A percentile compares a stretch with the other conserved stretches of the same genome.
These are phyloP conservation scores for Fusarium nematophilum DNA, from an alignment of 2,329 filamentous ascomycete species.

Conservation along the genomic window DNA sequence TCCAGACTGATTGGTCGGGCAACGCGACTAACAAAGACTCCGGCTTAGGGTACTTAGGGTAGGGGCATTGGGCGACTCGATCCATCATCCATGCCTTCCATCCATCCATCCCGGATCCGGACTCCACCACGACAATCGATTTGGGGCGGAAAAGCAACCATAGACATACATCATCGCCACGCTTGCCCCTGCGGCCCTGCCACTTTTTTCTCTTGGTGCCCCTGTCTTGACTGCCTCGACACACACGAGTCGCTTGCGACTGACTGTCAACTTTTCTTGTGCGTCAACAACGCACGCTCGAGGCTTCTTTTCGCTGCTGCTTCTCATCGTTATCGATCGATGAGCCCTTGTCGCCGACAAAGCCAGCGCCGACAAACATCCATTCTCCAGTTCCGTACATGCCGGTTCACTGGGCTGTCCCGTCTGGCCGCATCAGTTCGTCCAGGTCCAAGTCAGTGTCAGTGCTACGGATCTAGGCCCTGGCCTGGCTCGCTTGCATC, in stretches of 20 bases:
- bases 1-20: constrained; percentile 40
- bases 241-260: constrained; percentile 15
- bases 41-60: constrained; percentile 36
- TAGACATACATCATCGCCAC: constrained; percentile 50
- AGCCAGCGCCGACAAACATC: not conserved
- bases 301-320: constrained; percentile 1
- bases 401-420: not conserved
- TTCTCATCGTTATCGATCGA: constrained; percentile 11
- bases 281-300: constrained; percentile 33
- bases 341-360: not conserved
- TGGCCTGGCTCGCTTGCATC: constrained; percentile 46
- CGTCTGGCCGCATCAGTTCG: constrained; percentile 3
- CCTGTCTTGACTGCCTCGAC: constrained; percentile 42
- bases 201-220: constrained; percentile 40
- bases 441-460: constrained; percentile 25
- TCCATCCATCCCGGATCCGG: constrained; percentile 50
- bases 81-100: constrained; percentile 33
- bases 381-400: constrained; percentile 6
- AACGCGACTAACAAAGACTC: constrained; percentile 43
- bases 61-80: constrained; percentile 39
- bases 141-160: constrained; percentile 48
- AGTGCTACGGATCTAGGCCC: constrained; percentile 45
- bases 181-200: constrained; percentile 45
- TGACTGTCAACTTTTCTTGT: constrained; percentile 32
- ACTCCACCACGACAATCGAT: constrained; percentile 48